Conservation (phyloP, 257 asterid genomes). For the Penstemon davidsonii region DNA sequence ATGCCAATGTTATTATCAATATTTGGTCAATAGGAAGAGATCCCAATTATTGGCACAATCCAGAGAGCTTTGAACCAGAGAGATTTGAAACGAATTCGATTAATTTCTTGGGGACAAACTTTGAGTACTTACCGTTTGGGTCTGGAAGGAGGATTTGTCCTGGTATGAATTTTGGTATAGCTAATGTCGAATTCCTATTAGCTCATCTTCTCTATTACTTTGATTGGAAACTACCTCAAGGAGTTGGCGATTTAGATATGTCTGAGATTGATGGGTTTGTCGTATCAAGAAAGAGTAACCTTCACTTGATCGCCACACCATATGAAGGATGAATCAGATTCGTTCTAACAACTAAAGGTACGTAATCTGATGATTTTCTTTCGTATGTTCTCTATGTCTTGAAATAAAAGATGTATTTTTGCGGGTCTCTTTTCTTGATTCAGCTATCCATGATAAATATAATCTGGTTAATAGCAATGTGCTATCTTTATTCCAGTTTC, state of each 20-base stretch:
- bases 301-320: conserved; percentile 31
- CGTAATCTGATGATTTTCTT: no score
- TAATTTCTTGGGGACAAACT: conserved; percentile 41
- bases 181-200: conserved; percentile 28
- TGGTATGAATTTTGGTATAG: conserved; percentile 32
- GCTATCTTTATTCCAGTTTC: no score
- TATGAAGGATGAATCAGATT: not conserved
- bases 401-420: no score
- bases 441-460: no score
- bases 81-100: conserved; percentile 30
- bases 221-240: conserved; percentile 37
- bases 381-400: no score
- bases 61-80: conserved; percentile 45
- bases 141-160: conserved; percentile 48
- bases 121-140: conserved; percentile 40
- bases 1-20: conserved; percentile 30
- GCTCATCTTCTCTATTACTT: conserved; percentile 36
- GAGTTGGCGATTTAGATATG: conserved; percentile 30
- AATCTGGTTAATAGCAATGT: no score
- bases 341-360: no score
- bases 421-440: no score
- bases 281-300: conserved; percentile 27
- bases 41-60: conserved; percentile 35
- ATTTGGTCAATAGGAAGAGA: conserved; percentile 40
- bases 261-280: conserved; percentile 28